Base-by-base conservation (phyloP, 768 basidiomycete genomes). In the Nevesoporus exiguus region DNA sequence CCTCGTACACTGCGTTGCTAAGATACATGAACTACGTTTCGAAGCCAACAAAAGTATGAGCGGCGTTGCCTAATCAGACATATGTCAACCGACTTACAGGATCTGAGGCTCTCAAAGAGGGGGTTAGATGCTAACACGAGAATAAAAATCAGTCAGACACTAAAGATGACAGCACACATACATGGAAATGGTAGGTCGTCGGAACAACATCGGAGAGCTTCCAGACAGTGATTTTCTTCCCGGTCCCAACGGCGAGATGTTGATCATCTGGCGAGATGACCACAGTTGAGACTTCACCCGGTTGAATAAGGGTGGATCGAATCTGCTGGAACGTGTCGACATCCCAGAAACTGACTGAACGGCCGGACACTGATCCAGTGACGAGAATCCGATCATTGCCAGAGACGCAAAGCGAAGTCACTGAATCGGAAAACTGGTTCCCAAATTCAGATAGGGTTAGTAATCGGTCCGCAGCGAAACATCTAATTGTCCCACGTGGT, bases 331-430 rank as follows among this genome's bases (percentile, higher is more conserved):
- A 31, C 5, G 50, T 46, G 29, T 48, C 1, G 30, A 36, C 31
- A 39, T 55, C 53, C 59, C 56, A 61, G 29, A 61, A 1, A 44
- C 27, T 37, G 25, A 61, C n/a, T 6, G 53, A 43, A 10, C 51
- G 33, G 5, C 37, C 37, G 9, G 52, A 47, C 7, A 40, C 29
- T 25, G 58, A 59, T 19, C 30, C 36, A 40, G 57, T 45, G 15
- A 58, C 36, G 33, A 58, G 57, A 25, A 55, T 55, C 4, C 17
- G 49, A 22, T 31, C 46, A 17, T 42, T 45, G 7, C 33, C 36
- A 13, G 59, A 54, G 13, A 57, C 21, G 25, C 15, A 36, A 24
- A 57, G 55, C 11, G 52, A 51, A 6, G 51, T 57, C 17, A 57
- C 41, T 15, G 30, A 44, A 43, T 57, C 55, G 14, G 34, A 27